Evolutionary conservation across 2,329 filamentous ascomycete species (phyloP).

Genomic region (Endocalyx cinctus): DNA sequence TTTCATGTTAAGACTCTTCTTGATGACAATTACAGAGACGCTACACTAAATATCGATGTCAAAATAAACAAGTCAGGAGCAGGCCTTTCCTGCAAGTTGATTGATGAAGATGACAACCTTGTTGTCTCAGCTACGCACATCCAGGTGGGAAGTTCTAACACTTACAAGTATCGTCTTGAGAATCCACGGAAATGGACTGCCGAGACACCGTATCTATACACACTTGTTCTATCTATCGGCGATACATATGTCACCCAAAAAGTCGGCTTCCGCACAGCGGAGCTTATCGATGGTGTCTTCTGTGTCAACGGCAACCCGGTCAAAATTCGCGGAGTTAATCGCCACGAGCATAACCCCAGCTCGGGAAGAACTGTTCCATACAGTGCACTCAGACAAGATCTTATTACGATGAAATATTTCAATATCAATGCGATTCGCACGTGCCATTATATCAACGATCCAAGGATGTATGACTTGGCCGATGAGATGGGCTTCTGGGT

Average conservation of each 20-base stretch:
- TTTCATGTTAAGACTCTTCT: constrained; percentile 52
- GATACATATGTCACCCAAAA: constrained; percentile 43
- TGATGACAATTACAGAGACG: constrained; percentile 49
- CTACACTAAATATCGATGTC: constrained; percentile 43
- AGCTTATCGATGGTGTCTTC: constrained; percentile 57
- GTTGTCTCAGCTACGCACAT: constrained; percentile 21
- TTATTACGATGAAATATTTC: constrained; percentile 62
- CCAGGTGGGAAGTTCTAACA: constrained; percentile 33
- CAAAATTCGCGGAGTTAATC: constrained; percentile 63
- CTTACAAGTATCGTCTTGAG: constrained; percentile 33
- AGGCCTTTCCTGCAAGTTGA: constrained; percentile 29
- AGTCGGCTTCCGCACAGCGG: constrained; percentile 60
- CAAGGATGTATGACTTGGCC: constrained; percentile 54
- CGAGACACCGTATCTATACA: constrained; percentile 61
- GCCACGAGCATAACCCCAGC: constrained; percentile 65
- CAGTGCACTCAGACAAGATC: constrained; percentile 55
- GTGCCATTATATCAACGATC: constrained; percentile 62
- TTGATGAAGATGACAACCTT: constrained; percentile 28
- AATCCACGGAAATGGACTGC: constrained; percentile 64
- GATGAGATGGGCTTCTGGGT: constrained; percentile 62
- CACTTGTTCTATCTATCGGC: constrained; percentile 34
- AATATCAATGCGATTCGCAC: constrained; percentile 69
- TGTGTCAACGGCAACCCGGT: constrained; percentile 62
- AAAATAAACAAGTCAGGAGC: constrained; percentile 33
- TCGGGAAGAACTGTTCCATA: constrained; percentile 59